A percentile compares a stretch with the other conserved stretches of the same genome.
Evolutionary conservation across 2,329 filamentous ascomycete genomes (phyloP).

Genomic region (Rhexocercosporidium sp.): DNA sequence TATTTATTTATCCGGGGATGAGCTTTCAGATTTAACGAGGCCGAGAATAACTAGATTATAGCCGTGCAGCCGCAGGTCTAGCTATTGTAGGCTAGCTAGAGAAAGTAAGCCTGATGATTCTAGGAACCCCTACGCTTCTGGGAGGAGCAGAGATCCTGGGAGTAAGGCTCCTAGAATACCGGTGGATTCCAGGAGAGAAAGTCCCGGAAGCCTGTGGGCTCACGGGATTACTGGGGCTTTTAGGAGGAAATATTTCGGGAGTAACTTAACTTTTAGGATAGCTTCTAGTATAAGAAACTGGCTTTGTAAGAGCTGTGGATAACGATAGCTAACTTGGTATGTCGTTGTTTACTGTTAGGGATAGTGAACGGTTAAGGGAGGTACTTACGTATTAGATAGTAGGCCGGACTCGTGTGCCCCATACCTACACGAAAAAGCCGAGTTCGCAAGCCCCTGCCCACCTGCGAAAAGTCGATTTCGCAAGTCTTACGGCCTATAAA

Average conservation of each 20-base stretch:
- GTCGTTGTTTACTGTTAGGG: neutral
- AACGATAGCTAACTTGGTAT: neutral
- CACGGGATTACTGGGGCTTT: no score
- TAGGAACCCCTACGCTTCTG: slow-evolving; percentile 24
- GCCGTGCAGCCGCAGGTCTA: no score
- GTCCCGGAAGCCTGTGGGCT: slow-evolving; percentile 18
- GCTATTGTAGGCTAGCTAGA: no score
- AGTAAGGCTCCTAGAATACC: slow-evolving; percentile 19
- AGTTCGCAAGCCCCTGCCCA: neutral
- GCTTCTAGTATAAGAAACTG: neutral
- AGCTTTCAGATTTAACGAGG: no score
- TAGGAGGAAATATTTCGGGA: no score
- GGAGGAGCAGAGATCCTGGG: slow-evolving; percentile 20
- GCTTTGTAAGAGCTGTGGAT: neutral
- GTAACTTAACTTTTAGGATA: no score
- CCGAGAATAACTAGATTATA: no score
- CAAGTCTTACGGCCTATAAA: no score
- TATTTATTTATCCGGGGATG: no score
- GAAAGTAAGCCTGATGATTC: slow-evolving; percentile 11
- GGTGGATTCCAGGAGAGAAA: slow-evolving; percentile 15
- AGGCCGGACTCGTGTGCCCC: neutral
- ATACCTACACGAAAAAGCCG: neutral
- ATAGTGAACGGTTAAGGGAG: neutral
- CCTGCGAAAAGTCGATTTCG: no score
- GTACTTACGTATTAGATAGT: neutral